Evolutionary conservation across 352 stramenopile species (phyloP).

Genomic region (Elongisporangium undulatum): DNA sequence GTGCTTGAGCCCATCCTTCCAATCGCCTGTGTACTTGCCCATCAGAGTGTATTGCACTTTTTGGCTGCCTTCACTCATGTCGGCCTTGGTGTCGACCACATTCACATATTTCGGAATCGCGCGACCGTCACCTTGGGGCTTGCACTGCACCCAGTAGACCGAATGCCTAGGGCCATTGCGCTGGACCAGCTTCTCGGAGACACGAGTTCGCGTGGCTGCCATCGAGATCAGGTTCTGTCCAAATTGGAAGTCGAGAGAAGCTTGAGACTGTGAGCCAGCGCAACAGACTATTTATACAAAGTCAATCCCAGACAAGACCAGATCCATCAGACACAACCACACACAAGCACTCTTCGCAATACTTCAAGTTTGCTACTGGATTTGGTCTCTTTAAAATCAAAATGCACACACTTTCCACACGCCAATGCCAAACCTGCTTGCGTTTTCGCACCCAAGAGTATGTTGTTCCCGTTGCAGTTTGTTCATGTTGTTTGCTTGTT

Average conservation of each 20-base stretch:
- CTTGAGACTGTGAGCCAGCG: background rate
- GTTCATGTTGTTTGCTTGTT: background rate
- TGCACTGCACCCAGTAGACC: conserved; percentile 79
- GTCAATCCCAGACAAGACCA: background rate
- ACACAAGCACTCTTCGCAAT: background rate
- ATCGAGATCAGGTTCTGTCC: conserved; percentile 5
- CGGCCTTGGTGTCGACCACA: conserved; percentile 13
- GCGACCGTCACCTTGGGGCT: conserved; percentile 18
- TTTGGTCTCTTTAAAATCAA: background rate
- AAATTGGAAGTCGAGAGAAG: background rate
- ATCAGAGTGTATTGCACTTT: conserved; percentile 59
- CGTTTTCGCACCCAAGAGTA: background rate
- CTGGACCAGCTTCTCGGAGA: conserved; percentile 46
- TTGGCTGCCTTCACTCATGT: conserved; percentile 27
- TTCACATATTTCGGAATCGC: conserved; percentile 21
- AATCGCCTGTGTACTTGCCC: conserved; percentile 92
- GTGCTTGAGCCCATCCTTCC: conserved; percentile 91
- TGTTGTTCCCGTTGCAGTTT: background rate
- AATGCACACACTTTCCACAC: background rate
- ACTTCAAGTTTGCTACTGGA: background rate
- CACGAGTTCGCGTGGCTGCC: conserved; percentile 26
- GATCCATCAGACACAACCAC: background rate
- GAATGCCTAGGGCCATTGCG: conserved; percentile 66
- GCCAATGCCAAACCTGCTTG: background rate
- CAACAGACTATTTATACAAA: background rate